phyloP scores from a whole-genome alignment of 768 basidiomycete genomes.

The Lactifluus hygrophoroides region DNA sequence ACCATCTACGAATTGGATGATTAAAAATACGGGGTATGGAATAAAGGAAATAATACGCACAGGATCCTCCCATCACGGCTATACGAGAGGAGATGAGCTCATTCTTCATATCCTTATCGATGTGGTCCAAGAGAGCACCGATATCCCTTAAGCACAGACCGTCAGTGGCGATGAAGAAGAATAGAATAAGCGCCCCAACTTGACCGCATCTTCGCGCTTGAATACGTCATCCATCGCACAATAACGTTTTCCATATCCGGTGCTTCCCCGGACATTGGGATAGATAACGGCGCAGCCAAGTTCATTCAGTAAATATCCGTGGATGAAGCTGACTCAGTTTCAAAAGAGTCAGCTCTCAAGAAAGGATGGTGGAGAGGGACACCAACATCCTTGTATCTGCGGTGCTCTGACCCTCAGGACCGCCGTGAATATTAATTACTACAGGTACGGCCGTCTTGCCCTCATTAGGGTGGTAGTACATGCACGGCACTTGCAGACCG shows the following conservation, averaged over 20 bases:
- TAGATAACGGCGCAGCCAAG: constrained; percentile 34
- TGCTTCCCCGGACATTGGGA: constrained; percentile 37
- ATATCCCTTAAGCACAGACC: constrained; percentile 28
- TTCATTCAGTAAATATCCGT: constrained; percentile 37
- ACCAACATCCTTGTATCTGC: constrained; percentile 29
- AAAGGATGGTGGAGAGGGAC: not conserved
- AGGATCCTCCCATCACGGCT: constrained; percentile 37
- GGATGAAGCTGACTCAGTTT: constrained; percentile 21
- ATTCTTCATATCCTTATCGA: constrained; percentile 26
- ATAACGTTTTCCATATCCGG: constrained; percentile 35
- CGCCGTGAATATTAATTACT: constrained; percentile 35
- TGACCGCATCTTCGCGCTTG: constrained; percentile 38
- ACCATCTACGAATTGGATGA: constrained; percentile 1
- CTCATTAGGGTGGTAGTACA: constrained; percentile 34
- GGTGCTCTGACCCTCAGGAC: constrained; percentile 32
- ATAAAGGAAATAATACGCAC: constrained; percentile 20
- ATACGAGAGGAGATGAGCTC: constrained; percentile 32
- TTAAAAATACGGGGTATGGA: not conserved
- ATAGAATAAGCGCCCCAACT: constrained; percentile 22
- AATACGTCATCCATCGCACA: constrained; percentile 34
- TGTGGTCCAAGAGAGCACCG: constrained; percentile 30
- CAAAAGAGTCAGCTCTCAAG: not conserved
- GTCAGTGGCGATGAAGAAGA: not conserved
- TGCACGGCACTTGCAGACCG: constrained; percentile 32
- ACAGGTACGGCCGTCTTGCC: constrained; percentile 26